Base-by-base conservation (phyloP, 192 early-diverging fungal genomes). In the Entomortierella lignicola region DNA sequence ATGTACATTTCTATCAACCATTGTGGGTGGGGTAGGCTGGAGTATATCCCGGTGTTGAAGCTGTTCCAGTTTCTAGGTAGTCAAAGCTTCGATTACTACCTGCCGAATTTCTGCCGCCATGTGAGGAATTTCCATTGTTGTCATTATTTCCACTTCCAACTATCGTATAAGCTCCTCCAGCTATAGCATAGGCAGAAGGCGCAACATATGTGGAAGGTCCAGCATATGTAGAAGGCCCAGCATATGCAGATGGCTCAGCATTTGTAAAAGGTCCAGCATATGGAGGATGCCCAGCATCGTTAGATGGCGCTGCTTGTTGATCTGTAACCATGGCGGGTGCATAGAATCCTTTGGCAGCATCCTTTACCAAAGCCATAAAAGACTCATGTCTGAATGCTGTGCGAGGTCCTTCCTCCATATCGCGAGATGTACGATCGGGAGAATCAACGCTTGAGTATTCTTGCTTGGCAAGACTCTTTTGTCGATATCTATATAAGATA, bases 301-400 rank as follows among this genome's bases (percentile, higher is more conserved):
- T 10, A 7, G 10, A 10, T 37, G 10, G 5, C 34, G 10, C 34
- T 37, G 34, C 34, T 7, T 37, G 34, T 37, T 31, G n/a, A 15
- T 37, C 51, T n/a, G 37, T 41, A 37, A 39, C 32, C n/a, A 54
- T 32, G 6, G 62, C 15, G 1, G 75, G 75, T 2, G 75, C 62
- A 26, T 79, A 79, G 51, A 79, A 79, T 17, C 75, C 75, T 25
- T 69, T 57, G 20, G 75, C 75, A 8, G 75, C 75, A 42, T 79
- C 75, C 62, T 70, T 69, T 34, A 79, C 75, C 27, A 79, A 32
- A 12, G 63, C 75, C 75, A 79, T 79, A 21, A 79, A 79, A 10
- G 66, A 70, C 63, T 79, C 75, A 52, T 79, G 75, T 30, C 75
- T 61, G 55, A 79, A 79, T 18, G 75, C 75, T 0, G 75, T 60